Base-by-base conservation (phyloP, 202 grass and related monocot species). In the Panicum hallii region DNA sequence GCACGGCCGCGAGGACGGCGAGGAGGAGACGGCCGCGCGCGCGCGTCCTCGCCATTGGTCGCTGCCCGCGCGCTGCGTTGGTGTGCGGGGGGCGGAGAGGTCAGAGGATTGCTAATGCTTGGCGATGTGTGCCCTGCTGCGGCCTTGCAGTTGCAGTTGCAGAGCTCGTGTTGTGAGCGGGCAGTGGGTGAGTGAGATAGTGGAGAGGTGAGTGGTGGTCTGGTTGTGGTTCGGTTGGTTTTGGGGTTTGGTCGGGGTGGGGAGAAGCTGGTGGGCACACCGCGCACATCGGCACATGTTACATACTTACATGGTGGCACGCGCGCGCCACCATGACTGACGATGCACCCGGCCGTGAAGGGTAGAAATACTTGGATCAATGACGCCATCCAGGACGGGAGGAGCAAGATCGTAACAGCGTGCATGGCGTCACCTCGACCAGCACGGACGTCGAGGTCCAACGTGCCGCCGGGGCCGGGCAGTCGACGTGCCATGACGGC, bases 41-140 rank as follows among this genome's bases (percentile, higher is more conserved):
- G 74, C 53, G 73, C 70, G 79, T 48, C 48, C 66, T 84, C 84
- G 90, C 79, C 87, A 89, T 87, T 66, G 82, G 7, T 61, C 3
- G 55, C 15, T 43, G 72, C 16, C 54, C 23, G 71, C 40, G 55
- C 13, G n/a, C 5, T 41, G 55, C 11, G 50, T 22, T 53, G 42
- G 47, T 17, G 63, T 19, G 79, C 64, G 22, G 34, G 34, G 34
- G 1, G 90, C 74, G 63, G 50, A 87, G 23, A 23, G 67, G 44
- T 14, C 19, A 15, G 54, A 20, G 65, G 54, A 63, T 53, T 70
- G 26, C 26, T 26, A 26, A 26, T 26, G 22, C 72, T 22, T 20
- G 48, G 44, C 38, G 68, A 66, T 65, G 32, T 63, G 68, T 70
- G 64, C 63, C 19, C 30, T 9, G 26, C 77, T 11, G 48, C 48